These are phyloP conservation scores for Hericium coralloides DNA, from an alignment of 768 basidiomycete genomes.

Conservation along the genomic window DNA sequence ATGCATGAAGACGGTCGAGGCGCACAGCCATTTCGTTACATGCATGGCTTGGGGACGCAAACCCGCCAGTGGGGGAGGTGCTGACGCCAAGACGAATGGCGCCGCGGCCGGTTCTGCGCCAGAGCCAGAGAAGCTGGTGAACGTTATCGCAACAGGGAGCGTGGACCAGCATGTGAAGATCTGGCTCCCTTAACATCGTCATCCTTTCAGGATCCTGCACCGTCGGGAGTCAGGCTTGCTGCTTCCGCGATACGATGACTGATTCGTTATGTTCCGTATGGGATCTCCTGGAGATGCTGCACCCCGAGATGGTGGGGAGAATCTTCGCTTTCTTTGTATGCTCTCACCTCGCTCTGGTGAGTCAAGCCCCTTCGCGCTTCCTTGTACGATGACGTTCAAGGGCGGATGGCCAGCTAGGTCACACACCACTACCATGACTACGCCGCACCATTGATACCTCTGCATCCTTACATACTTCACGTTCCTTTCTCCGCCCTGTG, in stretches of 20 bases:
- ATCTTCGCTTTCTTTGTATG: neutral
- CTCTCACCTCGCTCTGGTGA: neutral
- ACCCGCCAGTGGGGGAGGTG: slow-evolving; percentile 1
- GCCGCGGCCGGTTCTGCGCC: slow-evolving; percentile 3
- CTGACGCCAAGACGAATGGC: slow-evolving; percentile 8
- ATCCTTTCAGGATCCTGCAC: neutral
- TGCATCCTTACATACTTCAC: neutral
- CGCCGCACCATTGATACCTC: neutral
- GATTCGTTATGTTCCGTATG: neutral
- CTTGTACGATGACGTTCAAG: neutral
- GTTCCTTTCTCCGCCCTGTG: neutral
- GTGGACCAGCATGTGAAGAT: slow-evolving; percentile 16
- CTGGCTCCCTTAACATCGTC: slow-evolving; percentile 7
- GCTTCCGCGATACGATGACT: neutral
- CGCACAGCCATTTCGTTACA: slow-evolving; percentile 12
- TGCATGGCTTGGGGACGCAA: slow-evolving; percentile 14
- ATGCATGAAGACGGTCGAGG: slow-evolving; percentile 25
- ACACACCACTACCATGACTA: neutral
- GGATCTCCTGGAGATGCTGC: neutral
- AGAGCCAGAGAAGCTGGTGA: slow-evolving; percentile 6
- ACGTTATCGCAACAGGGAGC: slow-evolving; percentile 13
- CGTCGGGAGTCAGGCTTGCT: neutral
- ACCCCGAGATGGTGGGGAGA: neutral
- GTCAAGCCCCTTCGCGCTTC: neutral
- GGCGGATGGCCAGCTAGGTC: neutral